Base-by-base conservation (phyloP, 768 basidiomycete species). In the Naganishia vishniacii region DNA sequence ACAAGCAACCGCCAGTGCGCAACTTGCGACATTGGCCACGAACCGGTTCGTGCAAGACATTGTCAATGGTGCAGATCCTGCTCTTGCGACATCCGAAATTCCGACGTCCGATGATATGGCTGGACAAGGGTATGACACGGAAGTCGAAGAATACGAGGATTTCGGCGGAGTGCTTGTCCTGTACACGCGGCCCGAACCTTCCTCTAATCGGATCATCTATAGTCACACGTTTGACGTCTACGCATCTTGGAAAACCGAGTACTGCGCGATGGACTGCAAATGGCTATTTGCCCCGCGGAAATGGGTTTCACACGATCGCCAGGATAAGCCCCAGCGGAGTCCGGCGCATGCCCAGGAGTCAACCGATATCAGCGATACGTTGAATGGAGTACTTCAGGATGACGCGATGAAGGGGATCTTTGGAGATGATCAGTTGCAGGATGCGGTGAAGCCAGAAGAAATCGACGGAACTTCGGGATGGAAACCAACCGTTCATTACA, bases 221-320 rank as follows among this genome's bases (percentile, higher is more conserved):
- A 48, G 26, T 26, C 48, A 48, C 26, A 62, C 61, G 6, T 62
- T 48, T 26, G 61, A 62, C 13, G 40, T 62, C 16, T 48, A 62
- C 40, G 32, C 61, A 16, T 62, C 29, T 40, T 62, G 61, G 61
- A 62, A 49, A n/a, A 62, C 61, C 4, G 47, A 48, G 26, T 62
- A 62, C 40, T 41, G 48, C 45, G 46, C 61, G 32, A n/a, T 62
- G 31, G 40, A 34, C 11, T 48, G 61, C 48, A 15, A 41, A 28
- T 62, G 61, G 61, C 48, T 62, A 18, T 62, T 62, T 41, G 31
- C 46, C 15, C 61, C 61, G 3, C 16, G 61, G 4, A 62, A 48
- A 62, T 62, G 61, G 61, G 34, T 48, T 6, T 26, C 41, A 5
- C 26, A 49, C 1, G 31, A 34, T 28, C 25, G 12, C 5, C 6